Base-by-base conservation (phyloP, 306 rosid genomes). In the Bauhinia variegata region DNA sequence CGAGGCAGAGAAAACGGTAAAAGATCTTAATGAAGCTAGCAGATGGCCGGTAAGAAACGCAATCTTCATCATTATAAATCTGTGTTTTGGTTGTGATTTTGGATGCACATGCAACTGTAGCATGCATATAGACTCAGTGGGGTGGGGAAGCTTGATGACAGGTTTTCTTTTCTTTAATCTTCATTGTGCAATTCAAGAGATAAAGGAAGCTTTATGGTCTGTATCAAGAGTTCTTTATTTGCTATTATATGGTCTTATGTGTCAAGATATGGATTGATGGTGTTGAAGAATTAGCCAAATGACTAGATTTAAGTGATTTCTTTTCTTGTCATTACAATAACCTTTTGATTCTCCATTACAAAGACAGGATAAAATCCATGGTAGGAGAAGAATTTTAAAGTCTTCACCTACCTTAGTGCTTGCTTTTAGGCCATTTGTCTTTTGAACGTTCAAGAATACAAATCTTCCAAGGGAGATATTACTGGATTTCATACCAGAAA, bases 31-130 rank as follows among this genome's bases (percentile, higher is more conserved):
- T 33, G 78, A 76, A 68, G 84, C 83, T 65, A 78, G 88, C 76
- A 75, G 88, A 78, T 84, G 88, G 88, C 88, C 88, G 63, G 88
- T 84, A 78, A 78, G 82, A 55, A 67, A 47, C 53, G 11, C 32
- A 73, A 46, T n/a, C 59, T 56, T 36, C 8, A 42, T 61, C 43
- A 42, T n/a, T 48, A 2, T 43, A 4, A 43, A 50, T 37, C 36
- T 37, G n/a, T 58, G 51, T 32, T 37, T 31, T 9, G 50, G 57
- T 38, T 54, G 28, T 67, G 61, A 48, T 4, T 4, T 34, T 34
- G 7, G 5, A 17, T 34, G 38, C 16, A 31, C 56, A 32, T n/a
- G n/a, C 5, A 64, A 50, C 11, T 59, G 30, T 70, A 55, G 3
- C 41, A 34, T 14, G 31, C 60, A 51, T 11, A 23, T 11, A 34